Conservation (phyloP, 768 basidiomycete genomes). For the Suillus weaverae region DNA sequence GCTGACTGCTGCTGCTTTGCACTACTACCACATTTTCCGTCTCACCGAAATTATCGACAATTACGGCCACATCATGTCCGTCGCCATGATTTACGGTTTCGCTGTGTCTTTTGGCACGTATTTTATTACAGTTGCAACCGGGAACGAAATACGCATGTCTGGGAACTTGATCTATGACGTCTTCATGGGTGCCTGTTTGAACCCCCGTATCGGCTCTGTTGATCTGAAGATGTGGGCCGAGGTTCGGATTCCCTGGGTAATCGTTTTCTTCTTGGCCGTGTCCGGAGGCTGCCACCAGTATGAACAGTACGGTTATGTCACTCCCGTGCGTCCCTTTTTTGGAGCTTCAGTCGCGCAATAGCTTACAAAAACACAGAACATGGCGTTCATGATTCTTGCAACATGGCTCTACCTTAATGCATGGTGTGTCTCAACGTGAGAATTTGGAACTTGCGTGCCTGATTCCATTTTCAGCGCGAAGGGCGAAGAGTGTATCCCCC, state of each 20-base stretch:
- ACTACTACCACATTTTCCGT: constrained; percentile 80
- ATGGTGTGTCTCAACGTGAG: constrained; percentile 49
- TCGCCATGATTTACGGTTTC: constrained; percentile 91
- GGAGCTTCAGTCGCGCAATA: background rate
- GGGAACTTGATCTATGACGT: constrained; percentile 93
- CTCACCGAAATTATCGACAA: constrained; percentile 95
- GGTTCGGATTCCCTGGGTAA: constrained; percentile 95
- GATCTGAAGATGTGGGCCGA: constrained; percentile 99
- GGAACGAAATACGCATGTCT: constrained; percentile 89
- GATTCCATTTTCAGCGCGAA: constrained; percentile 57
- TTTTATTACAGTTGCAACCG: constrained; percentile 71
- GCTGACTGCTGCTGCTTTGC: constrained; percentile 69
- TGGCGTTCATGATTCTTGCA: constrained; percentile 94
- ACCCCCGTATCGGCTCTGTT: constrained; percentile 87
- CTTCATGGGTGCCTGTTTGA: constrained; percentile 94
- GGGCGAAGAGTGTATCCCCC: constrained; percentile 92
- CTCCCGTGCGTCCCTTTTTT: constrained; percentile 58
- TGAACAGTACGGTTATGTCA: constrained; percentile 87
- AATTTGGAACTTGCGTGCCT: background rate
- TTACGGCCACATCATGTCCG: constrained; percentile 94
- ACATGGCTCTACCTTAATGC: constrained; percentile 97
- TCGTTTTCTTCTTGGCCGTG: constrained; percentile 90
- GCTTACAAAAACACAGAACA: constrained; percentile 58
- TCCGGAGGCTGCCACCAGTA: constrained; percentile 96
- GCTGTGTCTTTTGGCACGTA: constrained; percentile 80